Percentiles rank a stretch among this genome's conserved stretches.
Evolutionary conservation across 2,329 filamentous ascomycete species (phyloP).

Genomic region (Pseudogymnoascus sp.): DNA sequence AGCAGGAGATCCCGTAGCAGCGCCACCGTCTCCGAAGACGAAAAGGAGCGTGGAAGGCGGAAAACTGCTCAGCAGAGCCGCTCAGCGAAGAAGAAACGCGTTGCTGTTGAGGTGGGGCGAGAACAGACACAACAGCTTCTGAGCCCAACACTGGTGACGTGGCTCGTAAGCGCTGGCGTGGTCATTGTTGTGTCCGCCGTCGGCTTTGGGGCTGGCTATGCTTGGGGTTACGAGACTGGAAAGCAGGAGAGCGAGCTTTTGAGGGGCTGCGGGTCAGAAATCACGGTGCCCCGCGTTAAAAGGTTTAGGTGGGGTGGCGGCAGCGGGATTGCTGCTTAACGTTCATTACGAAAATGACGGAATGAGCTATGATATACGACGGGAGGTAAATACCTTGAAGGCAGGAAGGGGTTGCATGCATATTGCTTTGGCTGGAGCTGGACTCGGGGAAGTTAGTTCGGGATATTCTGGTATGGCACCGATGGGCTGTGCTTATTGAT

Average conservation of each 20-base stretch:
- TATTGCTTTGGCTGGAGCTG: background rate
- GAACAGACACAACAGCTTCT: slow-evolving; percentile 31
- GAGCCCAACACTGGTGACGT: slow-evolving; percentile 55
- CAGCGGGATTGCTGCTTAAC: slow-evolving; percentile 7
- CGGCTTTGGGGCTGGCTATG: slow-evolving; percentile 62
- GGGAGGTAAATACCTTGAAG: background rate
- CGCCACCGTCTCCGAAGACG: background rate
- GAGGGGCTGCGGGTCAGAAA: slow-evolving; percentile 31
- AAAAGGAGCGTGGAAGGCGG: slow-evolving; percentile 3
- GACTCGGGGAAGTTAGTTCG: background rate
- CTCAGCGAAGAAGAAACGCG: slow-evolving; percentile 36
- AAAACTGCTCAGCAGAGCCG: slow-evolving; percentile 21
- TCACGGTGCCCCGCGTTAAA: slow-evolving; percentile 29
- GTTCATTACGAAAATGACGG: background rate
- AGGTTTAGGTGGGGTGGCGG: slow-evolving; percentile 10
- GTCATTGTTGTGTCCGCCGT: slow-evolving; percentile 62
- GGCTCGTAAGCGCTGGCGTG: slow-evolving; percentile 59
- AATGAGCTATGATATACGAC: background rate
- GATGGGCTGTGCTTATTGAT: background rate
- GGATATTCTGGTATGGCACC: background rate
- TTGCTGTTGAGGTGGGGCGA: slow-evolving; percentile 30
- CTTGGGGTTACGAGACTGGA: slow-evolving; percentile 60
- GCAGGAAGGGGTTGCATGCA: background rate
- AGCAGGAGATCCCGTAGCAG: slow-evolving; percentile 2
- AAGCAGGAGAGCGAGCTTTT: slow-evolving; percentile 42